phyloP scores from a whole-genome alignment of 2,329 filamentous ascomycete species.

The Cladophialophora immunda region DNA sequence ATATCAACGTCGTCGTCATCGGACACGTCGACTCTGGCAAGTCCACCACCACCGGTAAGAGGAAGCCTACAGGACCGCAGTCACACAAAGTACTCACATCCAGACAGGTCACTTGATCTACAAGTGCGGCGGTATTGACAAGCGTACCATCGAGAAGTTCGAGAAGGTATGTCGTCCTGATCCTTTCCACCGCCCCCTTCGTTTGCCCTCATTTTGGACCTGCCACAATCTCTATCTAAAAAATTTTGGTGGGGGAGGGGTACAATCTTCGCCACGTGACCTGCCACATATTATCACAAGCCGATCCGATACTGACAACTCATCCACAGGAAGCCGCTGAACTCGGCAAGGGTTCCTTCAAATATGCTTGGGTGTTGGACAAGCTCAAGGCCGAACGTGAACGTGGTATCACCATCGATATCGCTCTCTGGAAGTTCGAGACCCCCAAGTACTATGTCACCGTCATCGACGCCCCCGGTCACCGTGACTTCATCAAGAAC shows the following conservation, averaged over 20 bases:
- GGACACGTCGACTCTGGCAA: constrained; percentile 99
- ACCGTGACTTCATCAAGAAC: constrained; percentile 99
- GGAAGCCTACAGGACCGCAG: constrained; percentile 41
- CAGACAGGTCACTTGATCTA: constrained; percentile 92
- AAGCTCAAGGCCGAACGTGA: constrained; percentile 99
- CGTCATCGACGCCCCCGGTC: constrained; percentile 98
- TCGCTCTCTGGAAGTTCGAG: constrained; percentile 99
- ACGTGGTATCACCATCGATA: constrained; percentile 99
- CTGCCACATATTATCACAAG: constrained; percentile 5
- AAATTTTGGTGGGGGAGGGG: constrained; percentile 46
- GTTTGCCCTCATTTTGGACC: constrained; percentile 25
- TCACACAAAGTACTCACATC: constrained; percentile 41
- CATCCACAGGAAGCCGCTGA: constrained; percentile 87
- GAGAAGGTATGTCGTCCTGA: constrained; percentile 81
- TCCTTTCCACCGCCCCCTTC: constrained; percentile 16
- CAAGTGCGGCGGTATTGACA: constrained; percentile 99
- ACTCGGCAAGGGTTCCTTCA: constrained; percentile 99
- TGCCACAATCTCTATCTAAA: constrained; percentile 40
- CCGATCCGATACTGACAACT: constrained; percentile 19
- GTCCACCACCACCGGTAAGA: constrained; percentile 92
- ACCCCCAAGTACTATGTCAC: constrained; percentile 98
- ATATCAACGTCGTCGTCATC: constrained; percentile 99
- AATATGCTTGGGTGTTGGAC: constrained; percentile 99
- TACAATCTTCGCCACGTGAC: constrained; percentile 45
- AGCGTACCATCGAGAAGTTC: constrained; percentile 99